A percentile compares a stretch with the other conserved stretches of the same genome.
phyloP scores from a whole-genome alignment of 2,329 filamentous ascomycete species.

The Pseudofabraea citricarpa region DNA sequence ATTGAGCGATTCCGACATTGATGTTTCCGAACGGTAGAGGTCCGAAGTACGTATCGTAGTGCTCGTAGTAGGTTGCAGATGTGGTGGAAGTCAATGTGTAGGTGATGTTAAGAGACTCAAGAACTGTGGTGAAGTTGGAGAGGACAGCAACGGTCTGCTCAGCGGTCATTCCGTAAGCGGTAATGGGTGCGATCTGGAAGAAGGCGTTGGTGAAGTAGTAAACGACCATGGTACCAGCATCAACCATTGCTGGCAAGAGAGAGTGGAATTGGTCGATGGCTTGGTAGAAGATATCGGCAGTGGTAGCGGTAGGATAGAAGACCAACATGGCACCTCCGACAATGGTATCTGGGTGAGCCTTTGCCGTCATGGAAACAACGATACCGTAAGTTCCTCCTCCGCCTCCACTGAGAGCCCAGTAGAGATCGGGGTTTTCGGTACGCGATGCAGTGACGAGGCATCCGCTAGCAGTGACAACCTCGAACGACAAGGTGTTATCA shows the following conservation, averaged over 20 bases:
- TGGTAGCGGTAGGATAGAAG: constrained; percentile 31
- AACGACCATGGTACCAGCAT: constrained; percentile 43
- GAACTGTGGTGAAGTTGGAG: constrained; percentile 36
- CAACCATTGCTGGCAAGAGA: constrained; percentile 40
- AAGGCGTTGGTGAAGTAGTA: constrained; percentile 42
- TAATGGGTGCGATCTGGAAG: constrained; percentile 43
- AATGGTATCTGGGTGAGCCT: constrained; percentile 39
- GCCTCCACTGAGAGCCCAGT: constrained; percentile 58
- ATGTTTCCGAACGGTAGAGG: constrained; percentile 24
- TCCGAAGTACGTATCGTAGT: constrained; percentile 26
- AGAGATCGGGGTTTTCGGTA: constrained; percentile 48
- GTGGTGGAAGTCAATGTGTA: constrained; percentile 21
- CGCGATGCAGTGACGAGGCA: constrained; percentile 42
- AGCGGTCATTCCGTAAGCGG: constrained; percentile 40
- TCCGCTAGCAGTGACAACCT: constrained; percentile 50
- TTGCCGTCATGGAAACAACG: constrained; percentile 49
- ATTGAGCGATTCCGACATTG: constrained; percentile 27
- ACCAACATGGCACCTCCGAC: constrained; percentile 40
- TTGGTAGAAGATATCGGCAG: constrained; percentile 40
- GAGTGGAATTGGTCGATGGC: constrained; percentile 41
- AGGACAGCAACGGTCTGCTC: constrained; percentile 39
- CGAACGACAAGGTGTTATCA: constrained; percentile 52
- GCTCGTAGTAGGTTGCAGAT: constrained; percentile 22
- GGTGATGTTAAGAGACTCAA: constrained; percentile 32
- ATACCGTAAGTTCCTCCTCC: constrained; percentile 56